phyloP scores from a whole-genome alignment of 2,329 filamentous ascomycete species.

The Cladophialophora psammophila region DNA sequence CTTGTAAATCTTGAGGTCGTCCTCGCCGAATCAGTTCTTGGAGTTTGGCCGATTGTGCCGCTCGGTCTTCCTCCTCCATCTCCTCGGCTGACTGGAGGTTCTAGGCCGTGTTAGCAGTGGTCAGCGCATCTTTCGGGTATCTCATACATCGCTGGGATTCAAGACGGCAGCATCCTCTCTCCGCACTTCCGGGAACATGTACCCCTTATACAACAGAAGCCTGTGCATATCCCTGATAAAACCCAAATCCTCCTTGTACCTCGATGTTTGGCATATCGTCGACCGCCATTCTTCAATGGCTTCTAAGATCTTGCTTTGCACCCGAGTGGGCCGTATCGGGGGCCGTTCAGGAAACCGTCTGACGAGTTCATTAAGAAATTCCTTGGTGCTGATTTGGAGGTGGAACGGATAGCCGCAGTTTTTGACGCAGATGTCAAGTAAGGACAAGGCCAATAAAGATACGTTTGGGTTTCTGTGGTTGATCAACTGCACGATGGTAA shows the following conservation, averaged over 20 bases:
- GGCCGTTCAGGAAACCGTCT: conserved; percentile 94
- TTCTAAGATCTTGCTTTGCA: conserved; percentile 92
- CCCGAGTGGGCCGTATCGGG: conserved; percentile 81
- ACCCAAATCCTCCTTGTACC: conserved; percentile 95
- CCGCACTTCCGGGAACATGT: conserved; percentile 90
- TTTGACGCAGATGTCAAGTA: conserved; percentile 99
- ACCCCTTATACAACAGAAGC: conserved; percentile 94
- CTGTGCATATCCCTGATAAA: conserved; percentile 98
- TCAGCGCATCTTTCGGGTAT: neutral
- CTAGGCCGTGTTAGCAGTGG: conserved; percentile 57
- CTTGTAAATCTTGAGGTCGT: conserved; percentile 89
- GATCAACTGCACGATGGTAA: conserved; percentile 90
- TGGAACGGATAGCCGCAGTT: conserved; percentile 99
- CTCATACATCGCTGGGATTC: conserved; percentile 91
- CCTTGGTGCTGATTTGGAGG: conserved; percentile 97
- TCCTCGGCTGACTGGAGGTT: conserved; percentile 96
- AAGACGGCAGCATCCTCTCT: conserved; percentile 94
- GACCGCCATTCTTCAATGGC: conserved; percentile 97
- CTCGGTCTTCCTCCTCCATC: conserved; percentile 96
- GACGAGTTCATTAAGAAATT: conserved; percentile 98
- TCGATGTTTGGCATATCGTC: conserved; percentile 97
- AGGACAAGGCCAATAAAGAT: conserved; percentile 76
- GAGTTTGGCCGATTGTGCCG: conserved; percentile 96
- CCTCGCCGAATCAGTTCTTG: conserved; percentile 95
- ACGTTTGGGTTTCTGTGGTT: conserved; percentile 98